Base-by-base conservation (phyloP, 116 monocot genomes). In the Dioscorea cayenensis region DNA sequence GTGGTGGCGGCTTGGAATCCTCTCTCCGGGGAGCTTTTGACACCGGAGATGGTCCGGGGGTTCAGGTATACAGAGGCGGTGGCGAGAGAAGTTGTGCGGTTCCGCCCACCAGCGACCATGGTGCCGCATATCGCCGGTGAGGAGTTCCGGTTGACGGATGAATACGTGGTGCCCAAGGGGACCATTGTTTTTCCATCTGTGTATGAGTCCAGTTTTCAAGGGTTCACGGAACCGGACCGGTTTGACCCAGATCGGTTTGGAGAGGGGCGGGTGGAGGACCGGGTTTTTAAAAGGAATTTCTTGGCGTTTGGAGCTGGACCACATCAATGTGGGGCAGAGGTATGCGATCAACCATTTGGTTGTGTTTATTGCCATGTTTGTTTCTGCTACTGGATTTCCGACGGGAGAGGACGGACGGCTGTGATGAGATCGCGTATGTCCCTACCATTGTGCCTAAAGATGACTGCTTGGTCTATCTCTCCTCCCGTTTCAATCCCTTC, bases 211-310 rank as follows among this genome's bases (percentile, higher is more conserved):
- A 86, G 85, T 6, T 92, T 96, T 78, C 92, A 96, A 77, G 96
- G 96, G 20, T 96, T 92, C 78, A 65, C 71, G 19, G 88, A 87
- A 9, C 82, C 92, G 65, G 90, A 86, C 64, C 78, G 78, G 70
- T 96, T 96, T 79, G 90, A 96, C 51, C 92, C 96, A 23, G 96
- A 92, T 36, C 84, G 96, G 43, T 96, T 96, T 73, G 77, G 76
- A 0, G 70, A 74, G 60, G 84, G 78, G 19, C 70, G 88, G 66
- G 82, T 78, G 60, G 92, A 92, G 79, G 92, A 87, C 69, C 81
- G 80, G 22, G 25, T 84, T 18, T 84, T 75, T 75, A 92, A 80
- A 86, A 58, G 86, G 28, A 80, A 90, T 73, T 96, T 78, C 81
- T 66, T 96, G 61, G 86, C 86, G 28, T 96, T 96, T 73, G 96